phyloP scores from a whole-genome alignment of 2,329 filamentous ascomycete genomes.

The Ustulina deusta region DNA sequence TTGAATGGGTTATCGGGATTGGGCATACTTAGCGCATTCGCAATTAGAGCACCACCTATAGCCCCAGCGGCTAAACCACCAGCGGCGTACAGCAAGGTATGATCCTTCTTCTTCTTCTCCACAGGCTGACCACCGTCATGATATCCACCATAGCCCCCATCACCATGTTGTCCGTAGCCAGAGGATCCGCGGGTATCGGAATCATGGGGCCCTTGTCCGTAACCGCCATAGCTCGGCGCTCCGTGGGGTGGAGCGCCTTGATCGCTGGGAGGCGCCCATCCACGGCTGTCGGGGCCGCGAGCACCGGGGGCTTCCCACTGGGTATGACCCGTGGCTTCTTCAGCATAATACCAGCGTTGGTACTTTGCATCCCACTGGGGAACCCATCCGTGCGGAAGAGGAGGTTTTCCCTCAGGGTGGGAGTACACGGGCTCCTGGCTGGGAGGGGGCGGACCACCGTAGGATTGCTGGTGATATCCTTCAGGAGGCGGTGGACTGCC shows the following conservation, averaged over 20 bases:
- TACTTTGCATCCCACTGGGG: slow-evolving; percentile 71
- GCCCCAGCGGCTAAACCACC: slow-evolving; percentile 69
- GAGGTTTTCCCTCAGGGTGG: slow-evolving; percentile 57
- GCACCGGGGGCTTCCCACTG: slow-evolving; percentile 71
- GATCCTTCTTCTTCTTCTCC: slow-evolving; percentile 59
- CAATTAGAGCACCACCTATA: slow-evolving; percentile 68
- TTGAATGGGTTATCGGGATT: neutral
- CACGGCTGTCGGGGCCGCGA: slow-evolving; percentile 25
- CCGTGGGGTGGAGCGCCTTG: slow-evolving; percentile 40
- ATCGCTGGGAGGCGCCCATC: slow-evolving; percentile 42
- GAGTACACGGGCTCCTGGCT: slow-evolving; percentile 50
- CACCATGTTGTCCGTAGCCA: slow-evolving; percentile 34
- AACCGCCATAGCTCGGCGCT: slow-evolving; percentile 27
- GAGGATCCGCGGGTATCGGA: slow-evolving; percentile 35
- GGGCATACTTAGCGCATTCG: slow-evolving; percentile 64
- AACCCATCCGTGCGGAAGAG: slow-evolving; percentile 71
- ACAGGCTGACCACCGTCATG: slow-evolving; percentile 44
- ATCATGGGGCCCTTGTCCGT: slow-evolving; percentile 39
- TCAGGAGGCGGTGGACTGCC: slow-evolving; percentile 21
- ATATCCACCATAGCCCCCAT: slow-evolving; percentile 39
- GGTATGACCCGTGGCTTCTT: slow-evolving; percentile 69
- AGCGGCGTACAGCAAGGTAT: slow-evolving; percentile 66
- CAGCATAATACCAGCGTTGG: slow-evolving; percentile 74
- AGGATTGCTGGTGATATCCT: slow-evolving; percentile 18
- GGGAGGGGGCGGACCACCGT: slow-evolving; percentile 25